These are phyloP conservation scores for Penicillium sp. DNA, from an alignment of 2,329 filamentous ascomycete genomes.

Conservation along the genomic window DNA sequence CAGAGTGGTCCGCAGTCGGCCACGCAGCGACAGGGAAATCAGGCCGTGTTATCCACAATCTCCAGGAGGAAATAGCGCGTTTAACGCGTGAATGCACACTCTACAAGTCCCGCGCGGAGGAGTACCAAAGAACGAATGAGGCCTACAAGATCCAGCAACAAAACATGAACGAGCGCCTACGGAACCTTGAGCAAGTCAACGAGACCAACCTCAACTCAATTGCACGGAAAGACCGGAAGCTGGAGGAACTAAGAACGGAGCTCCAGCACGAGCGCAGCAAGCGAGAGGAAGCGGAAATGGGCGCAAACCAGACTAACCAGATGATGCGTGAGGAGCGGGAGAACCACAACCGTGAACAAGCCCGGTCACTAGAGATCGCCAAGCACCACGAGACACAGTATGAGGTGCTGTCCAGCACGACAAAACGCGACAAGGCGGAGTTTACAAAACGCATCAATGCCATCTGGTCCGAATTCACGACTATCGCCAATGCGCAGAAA, in stretches of 20 bases:
- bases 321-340: conserved; percentile 41
- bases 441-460: conserved; percentile 38
- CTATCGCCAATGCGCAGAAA: conserved; percentile 34
- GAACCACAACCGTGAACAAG: conserved; percentile 37
- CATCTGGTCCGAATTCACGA: conserved; percentile 34
- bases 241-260: conserved; percentile 45
- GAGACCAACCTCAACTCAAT: conserved; percentile 48
- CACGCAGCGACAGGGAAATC: conserved; percentile 51
- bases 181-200: conserved; percentile 46
- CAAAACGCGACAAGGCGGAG: conserved; percentile 41
- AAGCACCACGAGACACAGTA: conserved; percentile 41
- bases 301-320: conserved; percentile 35
- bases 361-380: conserved; percentile 39
- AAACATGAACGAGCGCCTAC: conserved; percentile 45
- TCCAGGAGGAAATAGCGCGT: conserved; percentile 50
- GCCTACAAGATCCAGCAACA: conserved; percentile 43
- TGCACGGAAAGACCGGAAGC: conserved; percentile 46
- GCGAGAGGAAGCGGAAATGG: conserved; percentile 40
- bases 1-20: conserved; percentile 51
- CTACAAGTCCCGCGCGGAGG: conserved; percentile 45
- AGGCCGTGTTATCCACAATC: conserved; percentile 49
- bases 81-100: conserved; percentile 47
- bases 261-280: conserved; percentile 42
- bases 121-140: conserved; percentile 47
- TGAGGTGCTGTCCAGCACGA: conserved; percentile 40